phyloP scores from a whole-genome alignment of 345 rosid species.

The Litchi chinensis region DNA sequence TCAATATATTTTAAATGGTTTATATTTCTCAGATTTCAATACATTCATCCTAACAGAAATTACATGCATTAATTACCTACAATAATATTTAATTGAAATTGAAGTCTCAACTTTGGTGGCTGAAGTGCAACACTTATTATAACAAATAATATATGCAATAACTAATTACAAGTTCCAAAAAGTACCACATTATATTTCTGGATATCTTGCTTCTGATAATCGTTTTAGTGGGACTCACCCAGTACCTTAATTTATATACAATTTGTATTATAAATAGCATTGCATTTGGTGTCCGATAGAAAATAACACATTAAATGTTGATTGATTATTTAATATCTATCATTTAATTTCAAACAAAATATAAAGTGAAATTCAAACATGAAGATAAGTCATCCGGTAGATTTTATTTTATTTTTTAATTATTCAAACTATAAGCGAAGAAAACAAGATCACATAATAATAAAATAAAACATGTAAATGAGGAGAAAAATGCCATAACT shows the following conservation, averaged over 20 bases:
- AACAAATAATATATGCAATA: neutral
- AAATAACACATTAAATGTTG: neutral
- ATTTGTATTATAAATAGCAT: neutral
- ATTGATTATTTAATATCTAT: too few species aligned
- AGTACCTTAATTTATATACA: neutral
- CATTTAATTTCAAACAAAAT: neutral
- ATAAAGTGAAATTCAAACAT: too few species aligned
- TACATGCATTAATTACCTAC: neutral
- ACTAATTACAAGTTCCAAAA: neutral
- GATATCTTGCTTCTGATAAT: neutral
- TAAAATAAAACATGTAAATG: neutral
- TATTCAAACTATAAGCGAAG: too few species aligned
- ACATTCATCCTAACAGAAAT: neutral
- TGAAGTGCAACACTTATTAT: neutral
- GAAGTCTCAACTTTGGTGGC: neutral
- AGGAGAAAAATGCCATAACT: neutral
- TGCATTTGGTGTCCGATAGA: neutral
- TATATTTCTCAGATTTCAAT: neutral
- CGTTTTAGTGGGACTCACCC: neutral
- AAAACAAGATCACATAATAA: too few species aligned
- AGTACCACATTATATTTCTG: neutral
- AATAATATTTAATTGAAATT: neutral
- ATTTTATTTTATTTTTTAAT: too few species aligned
- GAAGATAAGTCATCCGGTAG: too few species aligned
- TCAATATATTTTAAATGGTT: neutral